phyloP scores from a whole-genome alignment of 176 grass and related monocot species.

The Oryza coarctata region DNA sequence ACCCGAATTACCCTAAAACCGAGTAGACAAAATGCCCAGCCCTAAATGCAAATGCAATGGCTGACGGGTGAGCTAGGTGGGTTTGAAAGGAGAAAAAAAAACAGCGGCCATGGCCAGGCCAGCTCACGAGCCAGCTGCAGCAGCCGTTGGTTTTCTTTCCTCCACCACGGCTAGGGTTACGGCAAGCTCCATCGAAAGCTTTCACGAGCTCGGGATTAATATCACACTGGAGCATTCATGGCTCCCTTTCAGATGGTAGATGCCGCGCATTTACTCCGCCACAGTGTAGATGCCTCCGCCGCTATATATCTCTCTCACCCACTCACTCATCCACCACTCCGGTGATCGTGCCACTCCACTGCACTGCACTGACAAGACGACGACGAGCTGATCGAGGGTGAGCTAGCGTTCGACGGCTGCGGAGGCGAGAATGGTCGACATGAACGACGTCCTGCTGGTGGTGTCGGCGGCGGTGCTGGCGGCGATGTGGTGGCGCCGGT shows the following conservation, averaged over 20 bases:
- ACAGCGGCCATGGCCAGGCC: not conserved
- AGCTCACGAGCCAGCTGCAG: not conserved
- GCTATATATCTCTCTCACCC: slow-evolving; percentile 45
- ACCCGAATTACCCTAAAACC: too few species aligned
- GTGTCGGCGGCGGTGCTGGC: slow-evolving; percentile 41
- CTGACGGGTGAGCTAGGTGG: not conserved
- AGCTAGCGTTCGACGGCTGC: not conserved
- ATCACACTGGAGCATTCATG: slow-evolving; percentile 44
- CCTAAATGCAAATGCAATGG: not conserved
- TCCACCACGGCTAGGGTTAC: not conserved
- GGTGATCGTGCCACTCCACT: too few species aligned
- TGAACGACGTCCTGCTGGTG: slow-evolving; percentile 60
- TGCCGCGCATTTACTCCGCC: slow-evolving; percentile 43
- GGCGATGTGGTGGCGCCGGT: slow-evolving; percentile 72
- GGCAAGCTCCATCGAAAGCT: not conserved
- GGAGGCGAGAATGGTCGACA: slow-evolving; percentile 26
- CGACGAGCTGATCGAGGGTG: too few species aligned
- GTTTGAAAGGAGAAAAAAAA: not conserved
- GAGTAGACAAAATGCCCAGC: too few species aligned
- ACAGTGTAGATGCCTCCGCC: not conserved
- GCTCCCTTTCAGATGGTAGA: slow-evolving; percentile 45
- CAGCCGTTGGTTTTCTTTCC: not conserved
- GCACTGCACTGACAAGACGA: not conserved
- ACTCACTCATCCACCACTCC: not conserved
- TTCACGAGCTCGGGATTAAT: slow-evolving; percentile 32